Evolutionary conservation across 306 rosid species (phyloP), one percentile per base, ranked within the genome.

Genomic region (Benincasa hispida): DNA sequence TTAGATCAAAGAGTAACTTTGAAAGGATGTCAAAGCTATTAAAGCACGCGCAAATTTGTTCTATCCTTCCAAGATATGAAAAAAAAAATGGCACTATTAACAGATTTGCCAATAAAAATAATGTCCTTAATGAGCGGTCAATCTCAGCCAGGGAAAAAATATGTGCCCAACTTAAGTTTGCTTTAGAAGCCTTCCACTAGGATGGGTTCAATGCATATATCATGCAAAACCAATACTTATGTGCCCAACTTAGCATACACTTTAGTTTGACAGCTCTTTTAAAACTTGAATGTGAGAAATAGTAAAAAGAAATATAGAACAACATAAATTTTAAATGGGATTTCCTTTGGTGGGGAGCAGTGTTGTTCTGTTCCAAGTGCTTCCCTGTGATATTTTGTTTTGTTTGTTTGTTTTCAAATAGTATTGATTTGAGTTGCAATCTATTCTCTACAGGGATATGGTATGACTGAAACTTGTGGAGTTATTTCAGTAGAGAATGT

Each of bases 391-490:
- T 27, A 11, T 10, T 58, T 11, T 58, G 12, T 58, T 3, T 58
- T 0, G 11, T 4, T 12, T 58, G 28, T 59, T 11, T 7, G 7
- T 45, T 12, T 13, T 10, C 10, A 45, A 45, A 5, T 45, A 45
- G n/a, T 62, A 12, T 69, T 42, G 17, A 54, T 17, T 18, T 73
- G 19, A 50, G 4, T 11, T 58, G 32, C 53, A 5, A 18, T 14
- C 30, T 67, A 11, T 58, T 25, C 60, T 1, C 65, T 18, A 42
- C 83, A 84, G 86, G 90, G 86, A 17, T 87, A 87, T 87, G 90
- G 88, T 17, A 84, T 84, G 88, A 86, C 87, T 5, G 89, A 83
- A 81, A 69, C 85, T 68, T 79, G 84, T 77, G 84, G 82, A 67
- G 5, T 74, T 39, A 37, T 84, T 72, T 63, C 90, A 22, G 0